Evolutionary conservation across 345 rosid genomes (phyloP), one percentile per base, ranked within the genome.

Genomic region (Eucalyptus marginata): DNA sequence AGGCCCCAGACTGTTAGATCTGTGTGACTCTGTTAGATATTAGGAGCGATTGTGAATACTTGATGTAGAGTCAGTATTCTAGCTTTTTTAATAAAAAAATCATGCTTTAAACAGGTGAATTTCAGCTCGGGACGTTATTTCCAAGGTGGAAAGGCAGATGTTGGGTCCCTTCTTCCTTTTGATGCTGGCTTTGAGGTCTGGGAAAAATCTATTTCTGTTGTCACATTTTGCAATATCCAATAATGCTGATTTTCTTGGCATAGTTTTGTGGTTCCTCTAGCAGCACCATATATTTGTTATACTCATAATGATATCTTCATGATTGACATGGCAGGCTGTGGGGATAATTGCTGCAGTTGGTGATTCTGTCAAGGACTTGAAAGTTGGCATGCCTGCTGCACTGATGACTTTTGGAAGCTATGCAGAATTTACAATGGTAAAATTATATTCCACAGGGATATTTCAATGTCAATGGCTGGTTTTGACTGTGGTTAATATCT

Each of bases 81-180:
- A 33, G 62, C 64, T 86, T 86, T 49, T 33, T 40, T 86, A 58
- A 92, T 52, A 18, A 83, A 87, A 62, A 87, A 47, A 56, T 11
- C 86, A 31, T 92, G 50, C 44, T 89, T 64, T 89, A 86, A 58
- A 62, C 93, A 96, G 99, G 99, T 97, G 29, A 97, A 97, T 94
- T 96, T 96, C 94, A 97, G 99, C 94, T 95, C 99, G 59, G 99
- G 99, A 71, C 95, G 96, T 90, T 97, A 96, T 93, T 97, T 97
- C 89, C 52, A 90, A 56, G 97, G 97, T n/a, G 91, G 89, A 31
- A 87, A 68, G 50, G 91, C 87, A 49, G 91, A 92, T 87, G 43
- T 90, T 62, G 88, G 47, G 46, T 94, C 99, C 49, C 94, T 54
- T 90, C 98, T 96, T 91, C 99, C 99, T 18, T 94, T 97, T 89